Percentiles rank a stretch among this genome's conserved stretches.
These are phyloP conservation scores for Cadophora sp. DNA, from an alignment of 2,329 filamentous ascomycete species.

Conservation along the genomic window DNA sequence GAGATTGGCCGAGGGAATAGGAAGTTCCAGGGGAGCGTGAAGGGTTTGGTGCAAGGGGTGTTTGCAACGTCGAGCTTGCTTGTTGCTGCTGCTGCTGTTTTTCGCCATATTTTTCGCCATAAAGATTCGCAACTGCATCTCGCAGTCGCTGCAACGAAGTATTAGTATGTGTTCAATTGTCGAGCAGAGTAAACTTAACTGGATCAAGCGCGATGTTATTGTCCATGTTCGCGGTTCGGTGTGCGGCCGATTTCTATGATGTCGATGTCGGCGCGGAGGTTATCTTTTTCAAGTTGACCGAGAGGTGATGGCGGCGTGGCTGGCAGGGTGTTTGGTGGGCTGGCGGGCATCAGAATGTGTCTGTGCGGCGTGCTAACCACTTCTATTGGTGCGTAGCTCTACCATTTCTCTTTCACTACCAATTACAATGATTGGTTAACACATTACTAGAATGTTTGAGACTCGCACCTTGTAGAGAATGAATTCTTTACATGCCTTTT, in stretches of 20 bases:
- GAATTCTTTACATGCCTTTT: too few relatives aligned
- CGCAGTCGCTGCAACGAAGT: conserved; percentile 19
- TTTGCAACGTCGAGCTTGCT: conserved; percentile 17
- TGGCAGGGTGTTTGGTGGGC: too few relatives aligned
- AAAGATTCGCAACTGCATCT: conserved; percentile 20
- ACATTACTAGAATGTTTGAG: too few relatives aligned
- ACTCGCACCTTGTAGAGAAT: too few relatives aligned
- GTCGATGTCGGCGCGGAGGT: conserved; percentile 7
- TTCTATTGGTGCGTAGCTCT: not conserved
- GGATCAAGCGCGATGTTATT: not conserved
- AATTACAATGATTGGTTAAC: too few relatives aligned
- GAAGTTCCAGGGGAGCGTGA: conserved; percentile 23
- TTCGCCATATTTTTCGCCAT: too few relatives aligned
- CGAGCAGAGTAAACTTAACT: not conserved
- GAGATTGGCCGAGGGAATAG: conserved; percentile 19
- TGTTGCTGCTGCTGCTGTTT: conserved; percentile 22
- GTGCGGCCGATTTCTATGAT: not conserved
- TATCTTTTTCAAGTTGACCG: conserved; percentile 12
- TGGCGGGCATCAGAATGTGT: not conserved
- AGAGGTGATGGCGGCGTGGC: not conserved
- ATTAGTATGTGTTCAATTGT: not conserved
- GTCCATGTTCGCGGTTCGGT: conserved; percentile 14
- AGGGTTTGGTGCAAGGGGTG: conserved; percentile 24
- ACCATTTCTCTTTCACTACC: too few relatives aligned
- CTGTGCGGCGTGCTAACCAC: not conserved